phyloP scores from a whole-genome alignment of 345 rosid species.

The Boechera divaricarpa region DNA sequence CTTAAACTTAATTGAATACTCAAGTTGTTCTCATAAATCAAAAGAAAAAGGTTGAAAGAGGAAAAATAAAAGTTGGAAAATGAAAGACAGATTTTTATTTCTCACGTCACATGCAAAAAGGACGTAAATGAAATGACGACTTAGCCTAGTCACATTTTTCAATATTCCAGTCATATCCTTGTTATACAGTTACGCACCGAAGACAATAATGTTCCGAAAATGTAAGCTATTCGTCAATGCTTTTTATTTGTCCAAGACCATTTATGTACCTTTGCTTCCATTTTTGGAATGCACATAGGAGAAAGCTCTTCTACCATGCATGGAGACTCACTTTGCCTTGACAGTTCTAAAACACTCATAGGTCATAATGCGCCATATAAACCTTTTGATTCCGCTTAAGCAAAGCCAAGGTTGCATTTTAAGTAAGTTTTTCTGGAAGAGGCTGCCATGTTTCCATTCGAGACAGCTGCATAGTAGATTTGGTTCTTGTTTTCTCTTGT shows the following conservation, averaged over 20 bases:
- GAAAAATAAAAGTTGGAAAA: neutral
- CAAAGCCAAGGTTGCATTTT: neutral
- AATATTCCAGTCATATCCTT: slow-evolving; percentile 59
- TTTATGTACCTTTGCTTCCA: no score
- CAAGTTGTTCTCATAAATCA: neutral
- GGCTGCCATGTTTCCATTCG: neutral
- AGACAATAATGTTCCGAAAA: neutral
- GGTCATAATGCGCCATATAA: neutral
- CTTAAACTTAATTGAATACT: no score
- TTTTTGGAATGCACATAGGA: no score
- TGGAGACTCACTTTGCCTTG: no score
- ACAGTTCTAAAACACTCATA: no score
- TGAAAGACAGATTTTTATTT: neutral
- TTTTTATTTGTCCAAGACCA: neutral
- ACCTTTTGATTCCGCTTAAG: neutral
- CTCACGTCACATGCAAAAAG: slow-evolving; percentile 49
- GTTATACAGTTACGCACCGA: slow-evolving; percentile 46
- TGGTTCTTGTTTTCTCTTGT: no score
- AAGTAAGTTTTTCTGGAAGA: neutral
- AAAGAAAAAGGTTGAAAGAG: neutral
- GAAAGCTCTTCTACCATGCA: no score
- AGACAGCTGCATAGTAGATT: neutral
- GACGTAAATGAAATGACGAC: slow-evolving; percentile 50
- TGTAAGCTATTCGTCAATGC: neutral
- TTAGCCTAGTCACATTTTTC: slow-evolving; percentile 50